Evolutionary conservation across 352 stramenopile species (phyloP), one percentile per base, ranked within the genome.

Genomic region (Phytophthora agathidicida): DNA sequence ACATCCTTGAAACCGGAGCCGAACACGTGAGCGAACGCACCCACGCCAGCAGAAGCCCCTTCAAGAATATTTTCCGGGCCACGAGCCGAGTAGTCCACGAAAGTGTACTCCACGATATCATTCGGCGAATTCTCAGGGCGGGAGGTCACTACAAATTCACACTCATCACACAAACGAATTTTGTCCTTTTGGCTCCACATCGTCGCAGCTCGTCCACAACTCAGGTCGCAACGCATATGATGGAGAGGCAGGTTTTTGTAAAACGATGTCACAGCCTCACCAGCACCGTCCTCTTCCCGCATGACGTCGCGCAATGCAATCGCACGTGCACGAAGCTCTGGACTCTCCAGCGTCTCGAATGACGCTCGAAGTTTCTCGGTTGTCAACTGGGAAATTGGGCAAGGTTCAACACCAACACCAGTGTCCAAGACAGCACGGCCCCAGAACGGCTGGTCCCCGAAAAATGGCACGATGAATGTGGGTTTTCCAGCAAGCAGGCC

Each of bases 401-500:
- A 95, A 13, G 92, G 90, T 47, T 86, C 75, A 6, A 95, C 84
- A 13, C 93, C 94, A 1, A 97, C 90, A 24, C 88, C 90, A 30
- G 82, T 77, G 0, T 77, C 78, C 31, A 88, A 56, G 0, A 97
- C 87, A 7, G 94, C 91, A 39, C 91, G 78, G 1, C 91, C 93
- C 95, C 95, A 98, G 61, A 98, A 98, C 24, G 80, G 87, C 62
- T 98, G 95, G 61, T 98, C 95, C 19, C 89, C 91, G 63, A 98
- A 98, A 51, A 98, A 98, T 6, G 95, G 95, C 47, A 95, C 94
- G 11, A 98, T 90, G 49, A 98, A 93, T 6, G 92, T 98, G 1
- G 95, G 94, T 41, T 98, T 94, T 0, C 91, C 92, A 36, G 88
- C 88, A 31, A 95, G 48, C 2, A 98, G 67, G 10, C 92, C 95